A percentile compares a stretch with the other conserved stretches of the same genome.
phyloP scores from a whole-genome alignment of 257 asterid genomes.

The Przewalskia tangutica region DNA sequence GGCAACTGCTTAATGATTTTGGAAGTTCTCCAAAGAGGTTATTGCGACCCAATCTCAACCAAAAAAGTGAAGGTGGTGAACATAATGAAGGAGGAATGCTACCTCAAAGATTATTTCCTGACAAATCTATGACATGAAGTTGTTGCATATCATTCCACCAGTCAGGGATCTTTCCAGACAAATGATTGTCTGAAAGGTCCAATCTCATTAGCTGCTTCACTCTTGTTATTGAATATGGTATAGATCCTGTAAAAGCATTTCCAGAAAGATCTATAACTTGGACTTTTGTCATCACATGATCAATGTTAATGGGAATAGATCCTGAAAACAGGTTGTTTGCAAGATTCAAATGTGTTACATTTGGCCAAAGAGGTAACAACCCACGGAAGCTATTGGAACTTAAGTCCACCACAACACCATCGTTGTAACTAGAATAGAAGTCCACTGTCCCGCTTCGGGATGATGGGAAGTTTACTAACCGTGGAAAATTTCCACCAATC shows the following conservation, averaged over 20 bases:
- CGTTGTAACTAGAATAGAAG: not conserved
- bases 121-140: conserved; percentile 10
- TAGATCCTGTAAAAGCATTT: conserved; percentile 5
- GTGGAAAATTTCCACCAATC: not conserved
- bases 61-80: not conserved
- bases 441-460: not conserved
- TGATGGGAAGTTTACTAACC: not conserved
- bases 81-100: not conserved
- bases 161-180: conserved; percentile 9
- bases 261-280: conserved; percentile 1
- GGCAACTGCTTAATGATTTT: not conserved
- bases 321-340: conserved; percentile 9
- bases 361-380: conserved; percentile 1
- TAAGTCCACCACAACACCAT: not conserved
- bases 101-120: conserved; percentile 14
- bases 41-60: conserved; percentile 11
- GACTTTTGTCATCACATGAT: not conserved
- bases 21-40: conserved; percentile 17
- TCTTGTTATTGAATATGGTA: not conserved
- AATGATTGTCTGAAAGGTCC: conserved; percentile 7
- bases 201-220: not conserved
- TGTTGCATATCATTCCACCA: conserved; percentile 3
- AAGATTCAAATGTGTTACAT: not conserved
- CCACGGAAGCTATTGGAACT: not conserved
- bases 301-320: not conserved